Evolutionary conservation across 139 green algal species (phyloP), one percentile per base, ranked within the genome.

Genomic region (Ettlia oleoabundans): DNA sequence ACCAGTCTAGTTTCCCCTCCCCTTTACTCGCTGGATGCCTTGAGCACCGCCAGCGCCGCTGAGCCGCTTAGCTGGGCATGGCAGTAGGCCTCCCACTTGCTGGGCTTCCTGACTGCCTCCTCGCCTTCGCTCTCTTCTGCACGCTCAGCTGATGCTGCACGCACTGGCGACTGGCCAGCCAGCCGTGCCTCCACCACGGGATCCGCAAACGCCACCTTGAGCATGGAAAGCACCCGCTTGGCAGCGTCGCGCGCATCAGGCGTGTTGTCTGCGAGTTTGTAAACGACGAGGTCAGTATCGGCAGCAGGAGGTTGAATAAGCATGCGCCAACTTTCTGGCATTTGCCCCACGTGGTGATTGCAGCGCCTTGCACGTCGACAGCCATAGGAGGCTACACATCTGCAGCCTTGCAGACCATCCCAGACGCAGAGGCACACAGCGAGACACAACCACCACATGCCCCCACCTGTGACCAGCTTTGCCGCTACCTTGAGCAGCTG

Each of bases 181-280:
- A 88, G 33, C 33, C 33, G 26, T 24, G 62, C 43, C 35, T 41
- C 58, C 71, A 87, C 74, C 1, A 9, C 82, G 9, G 67, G 51
- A 53, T 86, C 65, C 37, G 77, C 64, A 47, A 85, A 88, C 0
- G 81, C 78, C 24, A 61, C 35, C 5, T 75, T 43, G 21, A 87
- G 41, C 13, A 53, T 53, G 47, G 33, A 47, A 13, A 90, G 47
- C 4, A 93, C n/a, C 35, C 69, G 42, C 53, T 81, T 82, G 40
- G 89, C 89, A 21, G 68, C 73, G n/a, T 91, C 88, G 10, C 90
- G 80, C 0, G 90, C 89, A 37, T 92, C 89, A 35, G 85, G 89
- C 35, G 88, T 93, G 64, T 93, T 93, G 86, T 94, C 90, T 15
- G n/a, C n/a, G n/a, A n/a, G n/a, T n/a, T n/a, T n/a, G n/a, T n/a